phyloP scores from a whole-genome alignment of 108 stramenopile genomes.

The Nannochloropsis granulata region DNA sequence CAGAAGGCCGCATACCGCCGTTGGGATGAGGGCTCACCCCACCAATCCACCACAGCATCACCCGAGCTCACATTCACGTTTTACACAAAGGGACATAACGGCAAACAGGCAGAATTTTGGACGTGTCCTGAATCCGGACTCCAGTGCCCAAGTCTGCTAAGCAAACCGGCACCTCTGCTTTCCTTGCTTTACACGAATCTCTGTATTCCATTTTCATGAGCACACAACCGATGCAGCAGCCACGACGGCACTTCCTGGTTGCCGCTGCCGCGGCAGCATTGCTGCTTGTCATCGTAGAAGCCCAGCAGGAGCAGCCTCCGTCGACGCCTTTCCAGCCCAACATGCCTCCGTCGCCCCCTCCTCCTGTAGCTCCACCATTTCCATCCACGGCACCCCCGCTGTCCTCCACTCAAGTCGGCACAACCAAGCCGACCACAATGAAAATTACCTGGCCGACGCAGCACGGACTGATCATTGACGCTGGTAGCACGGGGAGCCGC shows the following conservation, averaged over 20 bases:
- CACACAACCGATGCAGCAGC: neutral
- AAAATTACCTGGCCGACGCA: neutral
- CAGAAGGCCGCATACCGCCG: no score
- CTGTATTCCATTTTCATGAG: no score
- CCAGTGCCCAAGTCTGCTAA: no score
- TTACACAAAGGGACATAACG: no score
- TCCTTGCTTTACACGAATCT: no score
- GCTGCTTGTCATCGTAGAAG: neutral
- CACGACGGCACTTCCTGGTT: neutral
- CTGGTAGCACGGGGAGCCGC: slow-evolving; percentile 67
- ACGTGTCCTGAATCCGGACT: no score
- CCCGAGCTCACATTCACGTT: no score
- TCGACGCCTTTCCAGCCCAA: neutral
- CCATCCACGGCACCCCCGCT: neutral
- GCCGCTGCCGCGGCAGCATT: neutral
- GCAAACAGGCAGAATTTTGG: no score
- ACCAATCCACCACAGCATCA: no score
- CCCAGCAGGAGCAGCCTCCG: neutral
- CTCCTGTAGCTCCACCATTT: neutral
- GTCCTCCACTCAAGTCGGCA: neutral
- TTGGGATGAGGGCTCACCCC: no score
- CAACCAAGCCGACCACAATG: neutral
- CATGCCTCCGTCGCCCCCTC: neutral
- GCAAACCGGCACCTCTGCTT: no score
- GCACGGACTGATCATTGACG: slow-evolving; percentile 60